Percentiles rank a stretch among this genome's conserved stretches.
Conservation (phyloP, 495 filamentous ascomycete genomes). For the Hypomontagnella monticulosa region DNA sequence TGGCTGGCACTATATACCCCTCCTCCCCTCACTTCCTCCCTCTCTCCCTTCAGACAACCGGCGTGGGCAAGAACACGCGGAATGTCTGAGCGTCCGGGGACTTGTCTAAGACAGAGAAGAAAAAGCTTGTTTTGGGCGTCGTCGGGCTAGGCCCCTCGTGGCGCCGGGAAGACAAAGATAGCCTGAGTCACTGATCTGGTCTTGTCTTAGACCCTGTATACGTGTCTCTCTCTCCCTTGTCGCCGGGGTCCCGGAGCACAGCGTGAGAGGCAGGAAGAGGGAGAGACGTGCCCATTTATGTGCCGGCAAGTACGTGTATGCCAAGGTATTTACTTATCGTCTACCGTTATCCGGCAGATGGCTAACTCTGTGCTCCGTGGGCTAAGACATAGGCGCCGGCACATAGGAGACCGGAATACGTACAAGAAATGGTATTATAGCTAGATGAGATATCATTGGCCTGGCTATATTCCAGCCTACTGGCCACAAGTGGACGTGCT, state of each 20-base stretch:
- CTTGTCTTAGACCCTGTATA: constrained; percentile 1
- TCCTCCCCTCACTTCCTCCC: no score
- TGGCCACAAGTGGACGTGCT: no score
- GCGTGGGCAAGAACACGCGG: not conserved
- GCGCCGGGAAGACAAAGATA: not conserved
- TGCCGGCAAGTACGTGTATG: not conserved
- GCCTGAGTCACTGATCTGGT: not conserved
- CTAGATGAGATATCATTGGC: not conserved
- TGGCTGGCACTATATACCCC: no score
- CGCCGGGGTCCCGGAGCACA: no score
- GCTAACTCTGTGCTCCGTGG: not conserved
- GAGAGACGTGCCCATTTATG: not conserved
- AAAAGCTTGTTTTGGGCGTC: constrained; percentile 10
- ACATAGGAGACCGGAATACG: no score
- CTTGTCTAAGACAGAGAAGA: constrained; percentile 4
- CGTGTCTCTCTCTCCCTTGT: constrained; percentile 1
- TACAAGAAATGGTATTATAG: no score
- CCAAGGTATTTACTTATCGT: constrained; percentile 1
- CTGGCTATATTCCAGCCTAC: no score
- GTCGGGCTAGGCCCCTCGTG: constrained; percentile 2
- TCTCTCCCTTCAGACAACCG: no score
- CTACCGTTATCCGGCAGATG: constrained; percentile 9
- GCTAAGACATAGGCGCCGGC: not conserved
- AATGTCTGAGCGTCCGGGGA: not conserved
- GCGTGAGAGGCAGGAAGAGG: no score